phyloP scores from a whole-genome alignment of 495 filamentous ascomycete species.

The Neurospora sp. region DNA sequence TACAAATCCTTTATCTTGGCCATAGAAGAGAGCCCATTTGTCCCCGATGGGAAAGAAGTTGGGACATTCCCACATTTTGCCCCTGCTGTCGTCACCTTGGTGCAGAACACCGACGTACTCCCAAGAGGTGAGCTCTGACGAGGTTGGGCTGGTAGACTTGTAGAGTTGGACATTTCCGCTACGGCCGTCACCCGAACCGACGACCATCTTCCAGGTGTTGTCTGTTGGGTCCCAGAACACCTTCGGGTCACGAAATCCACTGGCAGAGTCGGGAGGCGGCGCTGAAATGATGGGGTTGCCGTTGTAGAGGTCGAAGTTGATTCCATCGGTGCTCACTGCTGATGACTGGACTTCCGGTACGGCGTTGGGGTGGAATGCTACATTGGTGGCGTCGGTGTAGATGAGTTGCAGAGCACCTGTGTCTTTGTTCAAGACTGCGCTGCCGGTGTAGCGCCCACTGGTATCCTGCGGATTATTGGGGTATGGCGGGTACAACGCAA shows the following conservation, averaged over 20 bases:
- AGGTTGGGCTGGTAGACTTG: background rate
- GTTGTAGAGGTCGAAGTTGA: background rate
- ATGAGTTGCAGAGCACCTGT: background rate
- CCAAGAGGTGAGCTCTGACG: background rate
- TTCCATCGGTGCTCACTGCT: background rate
- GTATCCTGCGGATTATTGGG: background rate
- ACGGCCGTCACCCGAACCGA: background rate
- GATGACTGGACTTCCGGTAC: background rate
- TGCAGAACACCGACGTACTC: background rate
- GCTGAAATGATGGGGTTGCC: background rate
- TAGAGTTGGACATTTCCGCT: background rate
- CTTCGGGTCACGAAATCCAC: background rate
- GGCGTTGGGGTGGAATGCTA: background rate
- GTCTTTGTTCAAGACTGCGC: background rate
- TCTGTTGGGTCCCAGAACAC: background rate
- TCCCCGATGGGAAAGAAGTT: background rate
- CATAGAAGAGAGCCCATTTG: background rate
- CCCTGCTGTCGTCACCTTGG: background rate
- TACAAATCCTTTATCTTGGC: background rate
- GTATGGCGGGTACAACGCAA: background rate
- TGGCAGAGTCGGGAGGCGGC: background rate
- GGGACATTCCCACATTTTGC: background rate
- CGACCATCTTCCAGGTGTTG: background rate
- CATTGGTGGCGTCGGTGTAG: background rate
- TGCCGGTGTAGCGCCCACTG: background rate